Base-by-base conservation (phyloP, 352 stramenopile genomes). In the Phytophthora quininea region DNA sequence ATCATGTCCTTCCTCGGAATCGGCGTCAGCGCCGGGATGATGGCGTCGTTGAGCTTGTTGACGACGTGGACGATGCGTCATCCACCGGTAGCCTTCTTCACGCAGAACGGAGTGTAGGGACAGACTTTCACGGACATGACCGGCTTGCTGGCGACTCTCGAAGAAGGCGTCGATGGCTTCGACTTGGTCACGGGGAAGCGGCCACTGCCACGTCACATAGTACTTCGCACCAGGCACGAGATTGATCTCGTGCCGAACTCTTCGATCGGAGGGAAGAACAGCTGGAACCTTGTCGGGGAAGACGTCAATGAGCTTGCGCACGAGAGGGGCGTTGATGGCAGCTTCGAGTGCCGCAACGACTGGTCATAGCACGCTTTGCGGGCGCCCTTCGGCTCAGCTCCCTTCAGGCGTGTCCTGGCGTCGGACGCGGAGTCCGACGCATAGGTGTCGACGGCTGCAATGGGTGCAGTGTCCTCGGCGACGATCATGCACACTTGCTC, bases 1-100 rank as follows among this genome's bases (percentile, higher is more conserved):
- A 76, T 40, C 3, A 76, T 40, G 19, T 73, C 65, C 27, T 77
- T 73, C 0, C 69, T 35, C 0, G 60, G 58, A 11, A 78, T 76
- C 33, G 73, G 31, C 35, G 55, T 76, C 38, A 76, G 65, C 5
- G 69, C 56, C 0, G 51, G 62, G 3, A 79, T 57, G 0, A 58
- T 79, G 0, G 48, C 55, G 1, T 43, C 43, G 30, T 81, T 81
- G 73, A n/a, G 49, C 35, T 67, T 78, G 48, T 77, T 76, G 45
- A 64, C 69, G 0, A 50, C 67, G 43, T 79, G 70, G 10, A 81
- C 58, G 31, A 78, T 76, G 4, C 61, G 57, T 52, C 73, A 78
- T 0, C 27, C 30, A 1, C 53, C 58, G 1, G n/a, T 77, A 4
- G 68, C 27, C n/a, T 48, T 48, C 42, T 48, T 48, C 12, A 48